Base-by-base conservation (phyloP, 768 basidiomycete genomes). In the Leucosporidium scottii region DNA sequence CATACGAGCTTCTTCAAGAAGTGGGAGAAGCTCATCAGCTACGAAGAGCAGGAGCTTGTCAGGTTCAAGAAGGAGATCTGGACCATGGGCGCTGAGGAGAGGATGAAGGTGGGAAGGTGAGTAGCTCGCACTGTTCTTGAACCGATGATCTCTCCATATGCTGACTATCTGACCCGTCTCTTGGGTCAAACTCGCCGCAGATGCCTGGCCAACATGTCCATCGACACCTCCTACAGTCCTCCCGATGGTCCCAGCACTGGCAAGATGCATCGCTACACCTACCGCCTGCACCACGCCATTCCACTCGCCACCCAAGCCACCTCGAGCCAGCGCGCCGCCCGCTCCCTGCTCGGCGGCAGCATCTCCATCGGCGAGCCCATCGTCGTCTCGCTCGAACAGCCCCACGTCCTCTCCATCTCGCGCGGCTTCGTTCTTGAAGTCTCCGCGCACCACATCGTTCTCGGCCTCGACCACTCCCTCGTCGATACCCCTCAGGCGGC, bases 61-160 rank as follows among this genome's bases (percentile, higher is more conserved):
- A 83, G 89, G 25, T 93, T 91, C 80, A 85, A 86, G 76, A 90
- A 89, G 71, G 93, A 99, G 74, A 81, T 98, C 13, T 99, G 96
- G 96, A 93, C 90, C 0, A 85, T 94, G 83, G 83, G 84, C 9
- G 91, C 91, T 0, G 80, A 78, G 23, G 87, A 93, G 74, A 83
- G 96, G 64, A 90, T 92, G 77, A 82, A 80, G 63, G 84, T 83
- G 51, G 96, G 96, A 3, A 82, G 93, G 70, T 79, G 34, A 55
- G 78, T 12, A 15, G 68, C 25, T 17, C 39, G 39, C 8, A 17
- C 13, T 15, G 15, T 8, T 44, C 15, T 44, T 17, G 8, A 44
- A n/a, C n/a, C n/a, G n/a, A n/a, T n/a, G n/a, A n/a, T n/a, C n/a
- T n/a, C n/a, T n/a, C n/a, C n/a, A n/a, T n/a, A n/a, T n/a, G n/a